Evolutionary conservation across 148 eudicot species (phyloP).

Genomic region (Amaranthus palmeri): DNA sequence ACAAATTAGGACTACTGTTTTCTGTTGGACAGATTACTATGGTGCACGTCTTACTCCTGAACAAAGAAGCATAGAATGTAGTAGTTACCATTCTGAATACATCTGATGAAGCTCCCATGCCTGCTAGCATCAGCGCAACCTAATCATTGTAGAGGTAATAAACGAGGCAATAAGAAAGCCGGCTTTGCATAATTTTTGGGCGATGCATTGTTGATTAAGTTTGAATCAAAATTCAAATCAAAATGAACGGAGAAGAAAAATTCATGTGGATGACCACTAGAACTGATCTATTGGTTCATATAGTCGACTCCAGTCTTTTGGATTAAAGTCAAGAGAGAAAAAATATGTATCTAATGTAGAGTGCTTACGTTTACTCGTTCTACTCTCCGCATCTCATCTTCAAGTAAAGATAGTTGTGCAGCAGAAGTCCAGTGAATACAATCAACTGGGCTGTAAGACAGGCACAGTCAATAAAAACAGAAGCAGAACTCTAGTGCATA

Average conservation of each 20-base stretch:
- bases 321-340: neutral
- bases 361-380: constrained; percentile 89
- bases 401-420: constrained; percentile 87
- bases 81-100: constrained; percentile 79
- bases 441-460: constrained; percentile 82
- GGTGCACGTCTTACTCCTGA: neutral
- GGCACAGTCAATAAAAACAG: neutral
- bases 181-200: too few species aligned
- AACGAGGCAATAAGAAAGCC: too few species aligned
- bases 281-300: too few species aligned
- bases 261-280: too few species aligned
- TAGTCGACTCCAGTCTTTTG: too few species aligned
- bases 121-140: constrained; percentile 94
- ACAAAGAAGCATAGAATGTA: neutral
- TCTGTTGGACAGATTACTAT: neutral
- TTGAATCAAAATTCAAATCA: too few species aligned
- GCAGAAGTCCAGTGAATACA: constrained; percentile 99
- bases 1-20: neutral
- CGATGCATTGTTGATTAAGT: too few species aligned
- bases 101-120: constrained; percentile 86
- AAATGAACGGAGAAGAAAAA: too few species aligned
- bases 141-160: constrained; percentile 22
- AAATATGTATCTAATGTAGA: neutral
- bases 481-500: neutral
- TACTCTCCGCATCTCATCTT: constrained; percentile 97